Evolutionary conservation across 2,329 filamentous ascomycete species (phyloP), one percentile per base, ranked within the genome.

Genomic region (Epichloe bromicola): DNA sequence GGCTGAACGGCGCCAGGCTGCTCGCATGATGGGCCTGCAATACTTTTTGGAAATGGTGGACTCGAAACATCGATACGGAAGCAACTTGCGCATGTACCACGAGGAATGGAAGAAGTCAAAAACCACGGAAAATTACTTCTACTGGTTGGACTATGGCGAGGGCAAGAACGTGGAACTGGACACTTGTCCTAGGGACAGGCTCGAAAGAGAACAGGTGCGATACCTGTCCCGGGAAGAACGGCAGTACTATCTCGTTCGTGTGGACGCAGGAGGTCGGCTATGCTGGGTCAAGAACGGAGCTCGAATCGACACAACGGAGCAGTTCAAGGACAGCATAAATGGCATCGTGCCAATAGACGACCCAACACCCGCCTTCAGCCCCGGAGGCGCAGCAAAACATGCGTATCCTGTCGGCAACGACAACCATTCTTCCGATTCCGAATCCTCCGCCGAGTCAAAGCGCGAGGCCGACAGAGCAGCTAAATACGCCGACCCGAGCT

Each of bases 11-110:
- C 79, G 80, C 53, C 78, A 81, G 57, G 79, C 78, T 5, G 82
- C 87, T 1, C 86, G 83, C 64, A 83, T 80, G 64, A 91, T 95
- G 86, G 87, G 88, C 17, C 65, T 94, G 37, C 84, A 87, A 61
- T 95, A 95, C 63, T 95, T 93, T 56, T 72, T 82, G 12, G 78
- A 95, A 60, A 90, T 95, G 85, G 83, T 91, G 7, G 86, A 93
- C 63, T 70, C 82, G 45, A 90, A 94, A 65, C 89, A 96, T 63
- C 80, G 89, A 4, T 94, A 95, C 61, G 90, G 89, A 4, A 85
- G 82, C 50, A 94, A 93, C 58, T 67, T 95, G 48, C 75, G 86
- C 34, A 77, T 79, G 34, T 96, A 95, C 59, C 90, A 96, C 61
- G 79, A 81, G 53, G 80, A 86, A 56, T 96, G 90, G 90, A 88